Conservation (phyloP, 306 rosid genomes). For the Malus fusca region DNA sequence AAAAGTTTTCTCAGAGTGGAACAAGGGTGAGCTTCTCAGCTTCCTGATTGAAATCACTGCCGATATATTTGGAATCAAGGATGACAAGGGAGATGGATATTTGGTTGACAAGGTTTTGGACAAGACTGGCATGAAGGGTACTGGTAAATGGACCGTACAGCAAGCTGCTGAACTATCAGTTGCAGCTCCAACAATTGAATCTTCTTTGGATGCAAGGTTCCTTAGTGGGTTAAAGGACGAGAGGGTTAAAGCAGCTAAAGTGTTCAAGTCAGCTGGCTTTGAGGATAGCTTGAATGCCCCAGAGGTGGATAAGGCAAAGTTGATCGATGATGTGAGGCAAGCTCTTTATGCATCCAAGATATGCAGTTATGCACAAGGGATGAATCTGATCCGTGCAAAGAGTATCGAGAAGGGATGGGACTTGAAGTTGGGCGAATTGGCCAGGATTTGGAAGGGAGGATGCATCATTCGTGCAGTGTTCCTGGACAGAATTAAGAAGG, state of each 20-base stretch:
- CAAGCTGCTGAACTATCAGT: slow-evolving; percentile 92
- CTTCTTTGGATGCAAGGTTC: slow-evolving; percentile 91
- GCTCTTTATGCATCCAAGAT: slow-evolving; percentile 91
- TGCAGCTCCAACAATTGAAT: slow-evolving; percentile 88
- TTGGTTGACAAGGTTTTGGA: slow-evolving; percentile 92
- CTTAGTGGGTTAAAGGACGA: slow-evolving; percentile 91
- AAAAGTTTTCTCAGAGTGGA: slow-evolving; percentile 71
- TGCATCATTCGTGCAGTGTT: slow-evolving; percentile 82
- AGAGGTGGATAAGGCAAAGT: slow-evolving; percentile 57
- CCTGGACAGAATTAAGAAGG: slow-evolving; percentile 82
- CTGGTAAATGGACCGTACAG: slow-evolving; percentile 96
- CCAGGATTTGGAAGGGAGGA: slow-evolving; percentile 96
- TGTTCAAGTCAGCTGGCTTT: slow-evolving; percentile 64
- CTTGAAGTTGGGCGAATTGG: slow-evolving; percentile 70
- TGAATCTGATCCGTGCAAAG: slow-evolving; percentile 92
- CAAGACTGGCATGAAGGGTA: slow-evolving; percentile 96
- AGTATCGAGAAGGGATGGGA: slow-evolving; percentile 81
- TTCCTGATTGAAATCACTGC: slow-evolving; percentile 88
- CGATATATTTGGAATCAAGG: slow-evolving; percentile 83
- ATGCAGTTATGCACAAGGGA: slow-evolving; percentile 94
- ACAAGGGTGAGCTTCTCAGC: slow-evolving; percentile 85
- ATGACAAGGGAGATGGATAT: slow-evolving; percentile 73
- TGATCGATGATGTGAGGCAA: slow-evolving; percentile 79
- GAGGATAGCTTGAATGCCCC: slow-evolving; percentile 45
- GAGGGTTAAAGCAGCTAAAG: slow-evolving; percentile 75